Conservation (phyloP, 2,329 filamentous ascomycete genomes). For the Whalleya microplaca region DNA sequence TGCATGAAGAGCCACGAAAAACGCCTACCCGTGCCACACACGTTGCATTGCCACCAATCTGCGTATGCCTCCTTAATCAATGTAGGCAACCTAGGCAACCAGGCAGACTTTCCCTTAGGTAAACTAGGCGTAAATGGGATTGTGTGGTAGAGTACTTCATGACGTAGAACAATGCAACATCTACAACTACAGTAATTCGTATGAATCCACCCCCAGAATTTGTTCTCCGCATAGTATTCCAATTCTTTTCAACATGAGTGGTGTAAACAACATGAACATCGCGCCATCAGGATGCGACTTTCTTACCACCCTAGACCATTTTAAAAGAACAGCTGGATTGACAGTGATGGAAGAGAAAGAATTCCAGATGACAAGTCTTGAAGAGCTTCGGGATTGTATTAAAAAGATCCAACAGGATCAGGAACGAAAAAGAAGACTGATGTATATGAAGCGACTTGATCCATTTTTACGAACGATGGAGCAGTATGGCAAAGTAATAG, state of each 20-base stretch:
- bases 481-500: conserved; percentile 41
- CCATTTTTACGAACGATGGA: conserved; percentile 41
- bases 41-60: no score
- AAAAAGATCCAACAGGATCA: conserved; percentile 37
- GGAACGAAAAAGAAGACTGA: conserved; percentile 23
- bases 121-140: no score
- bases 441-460: conserved; percentile 35
- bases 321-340: background rate
- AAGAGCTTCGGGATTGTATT: conserved; percentile 27
- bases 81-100: no score
- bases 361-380: conserved; percentile 8
- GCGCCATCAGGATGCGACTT: conserved; percentile 1
- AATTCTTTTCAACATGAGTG: background rate
- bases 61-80: no score
- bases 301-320: conserved; percentile 1
- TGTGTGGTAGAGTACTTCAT: no score
- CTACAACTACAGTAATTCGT: no score
- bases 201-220: no score
- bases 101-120: no score
- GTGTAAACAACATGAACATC: background rate
- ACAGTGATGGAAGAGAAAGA: conserved; percentile 3
- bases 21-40: no score
- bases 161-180: no score
- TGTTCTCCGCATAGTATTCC: background rate
- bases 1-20: no score